Percentiles rank a stretch among this genome's conserved stretches.
phyloP scores from a whole-genome alignment of 1,284 basidiomycete genomes.

The Trichosporon asahii region DNA sequence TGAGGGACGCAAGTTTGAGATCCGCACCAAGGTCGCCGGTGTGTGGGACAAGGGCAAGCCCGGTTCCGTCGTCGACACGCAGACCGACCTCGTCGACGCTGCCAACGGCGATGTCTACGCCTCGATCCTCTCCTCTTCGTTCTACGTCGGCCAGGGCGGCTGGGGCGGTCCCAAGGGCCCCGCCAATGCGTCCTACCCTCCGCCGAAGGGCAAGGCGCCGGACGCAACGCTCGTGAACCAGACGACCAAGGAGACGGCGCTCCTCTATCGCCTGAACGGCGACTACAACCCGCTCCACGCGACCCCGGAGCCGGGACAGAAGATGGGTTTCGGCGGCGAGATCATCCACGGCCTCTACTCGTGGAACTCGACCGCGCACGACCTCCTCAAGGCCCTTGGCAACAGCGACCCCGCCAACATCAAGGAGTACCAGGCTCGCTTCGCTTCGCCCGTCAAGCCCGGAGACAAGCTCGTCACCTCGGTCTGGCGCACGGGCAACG shows the following conservation, averaged over 20 bases:
- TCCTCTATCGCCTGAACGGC: conserved; percentile 27
- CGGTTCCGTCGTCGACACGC: conserved; percentile 24
- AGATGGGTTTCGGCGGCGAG: conserved; percentile 28
- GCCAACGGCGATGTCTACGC: conserved; percentile 20
- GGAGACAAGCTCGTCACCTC: conserved; percentile 25
- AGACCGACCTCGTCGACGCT: conserved; percentile 23
- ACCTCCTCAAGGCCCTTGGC: conserved; percentile 20
- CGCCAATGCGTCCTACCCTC: conserved; percentile 15
- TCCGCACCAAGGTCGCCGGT: conserved; percentile 21
- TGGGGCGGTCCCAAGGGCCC: conserved; percentile 27
- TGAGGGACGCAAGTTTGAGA: conserved; percentile 22
- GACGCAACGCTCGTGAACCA: conserved; percentile 18
- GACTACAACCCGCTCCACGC: conserved; percentile 29
- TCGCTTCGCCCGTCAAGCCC: conserved; percentile 23
- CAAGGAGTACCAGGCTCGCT: conserved; percentile 26
- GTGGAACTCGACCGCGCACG: conserved; percentile 27
- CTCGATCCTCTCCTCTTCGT: conserved; percentile 13
- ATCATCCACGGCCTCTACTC: conserved; percentile 28
- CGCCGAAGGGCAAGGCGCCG: conserved; percentile 15
- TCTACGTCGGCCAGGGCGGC: conserved; percentile 26
- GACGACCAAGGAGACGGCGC: conserved; percentile 19
- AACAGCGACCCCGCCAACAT: conserved; percentile 22
- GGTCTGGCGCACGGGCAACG: conserved; percentile 20
- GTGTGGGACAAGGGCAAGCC: conserved; percentile 29
- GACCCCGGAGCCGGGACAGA: conserved; percentile 20